Conservation (phyloP, 2,329 filamentous ascomycete species). For the Hymenoscyphus repandus region DNA sequence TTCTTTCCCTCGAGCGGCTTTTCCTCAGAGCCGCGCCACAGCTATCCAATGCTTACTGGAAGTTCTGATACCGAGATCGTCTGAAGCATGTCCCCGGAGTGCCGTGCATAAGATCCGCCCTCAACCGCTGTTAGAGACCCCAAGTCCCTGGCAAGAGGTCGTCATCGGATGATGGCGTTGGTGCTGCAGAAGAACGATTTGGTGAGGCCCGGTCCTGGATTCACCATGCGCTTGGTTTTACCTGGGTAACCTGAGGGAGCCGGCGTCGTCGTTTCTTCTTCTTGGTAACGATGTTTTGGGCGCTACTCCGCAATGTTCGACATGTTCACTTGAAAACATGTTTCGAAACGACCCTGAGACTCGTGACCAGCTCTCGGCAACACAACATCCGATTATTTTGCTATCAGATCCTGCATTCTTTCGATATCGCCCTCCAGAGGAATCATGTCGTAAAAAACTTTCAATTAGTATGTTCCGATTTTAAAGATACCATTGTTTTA, state of each 20-base stretch:
- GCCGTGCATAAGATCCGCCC: slow-evolving; percentile 7
- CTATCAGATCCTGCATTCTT: too few relatives aligned
- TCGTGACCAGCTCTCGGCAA: not conserved
- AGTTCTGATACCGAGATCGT: slow-evolving; percentile 13
- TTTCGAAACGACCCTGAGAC: not conserved
- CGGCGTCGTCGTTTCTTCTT: not conserved
- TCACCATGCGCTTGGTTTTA: not conserved
- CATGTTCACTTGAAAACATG: not conserved
- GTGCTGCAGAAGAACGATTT: slow-evolving; percentile 2
- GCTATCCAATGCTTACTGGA: slow-evolving; percentile 4
- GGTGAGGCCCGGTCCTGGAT: not conserved
- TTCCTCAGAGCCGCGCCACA: slow-evolving; percentile 8
- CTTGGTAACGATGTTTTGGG: not conserved
- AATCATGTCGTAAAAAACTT: too few relatives aligned
- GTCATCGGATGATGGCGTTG: slow-evolving; percentile 3
- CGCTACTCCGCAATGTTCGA: not conserved
- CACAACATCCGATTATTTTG: not conserved
- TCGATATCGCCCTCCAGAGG: too few relatives aligned
- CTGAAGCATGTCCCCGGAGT: slow-evolving; percentile 4
- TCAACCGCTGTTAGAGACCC: slow-evolving; percentile 10
- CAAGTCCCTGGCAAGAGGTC: slow-evolving; percentile 1
- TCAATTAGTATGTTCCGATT: too few relatives aligned
- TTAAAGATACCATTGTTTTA: too few relatives aligned
- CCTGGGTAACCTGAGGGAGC: not conserved
- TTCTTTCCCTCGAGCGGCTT: not conserved